Evolutionary conservation across 768 basidiomycete species (phyloP), one percentile per base, ranked within the genome.

Genomic region (Tephrocybe sp.): DNA sequence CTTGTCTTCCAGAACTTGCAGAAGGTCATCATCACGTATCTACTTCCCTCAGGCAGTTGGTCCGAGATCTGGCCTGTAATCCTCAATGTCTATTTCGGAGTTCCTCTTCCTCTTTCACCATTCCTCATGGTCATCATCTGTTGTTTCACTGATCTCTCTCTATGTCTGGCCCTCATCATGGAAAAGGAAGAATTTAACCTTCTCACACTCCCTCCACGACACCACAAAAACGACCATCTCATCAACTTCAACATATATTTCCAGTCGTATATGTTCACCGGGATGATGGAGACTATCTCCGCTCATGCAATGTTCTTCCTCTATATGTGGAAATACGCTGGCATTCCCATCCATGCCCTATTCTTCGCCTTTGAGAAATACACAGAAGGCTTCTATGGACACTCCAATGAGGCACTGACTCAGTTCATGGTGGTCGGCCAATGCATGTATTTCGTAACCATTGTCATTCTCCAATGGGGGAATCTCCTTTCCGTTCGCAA

Each of bases 21-120:
- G 73, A 75, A 80, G 70, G 64, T 76, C 34, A 71, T 72, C 15
- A 71, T 72, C 15, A 54, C 73, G n/a, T 73, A 75, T 49, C 59
- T 77, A 8, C 69, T 76, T 61, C 76, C 76, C 9, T 74, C 77
- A n/a, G 78, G 80, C 25, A 76, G 76, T 18, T 85, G 82, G 67
- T 76, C 80, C 15, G 81, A 84, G 55, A 75, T 82, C 50, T 75
- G 81, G 69, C 70, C 69, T 0, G 79, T 86, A 44, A 67, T 84
- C 9, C 51, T 75, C 39, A 83, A 82, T 49, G 78, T 82, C 30
- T 64, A 83, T 56, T 60, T 83, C 24, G 83, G 83, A 44, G 77
- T 84, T 60, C 83, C 82, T 43, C 74, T 82, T 43, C 67, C 78
- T 5, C 67, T 85, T 31, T 78, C 76, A 56, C 77, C 79, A 3